phyloP scores from a whole-genome alignment of 1,139 yeast genomes.

The Zygoascus sp. region DNA sequence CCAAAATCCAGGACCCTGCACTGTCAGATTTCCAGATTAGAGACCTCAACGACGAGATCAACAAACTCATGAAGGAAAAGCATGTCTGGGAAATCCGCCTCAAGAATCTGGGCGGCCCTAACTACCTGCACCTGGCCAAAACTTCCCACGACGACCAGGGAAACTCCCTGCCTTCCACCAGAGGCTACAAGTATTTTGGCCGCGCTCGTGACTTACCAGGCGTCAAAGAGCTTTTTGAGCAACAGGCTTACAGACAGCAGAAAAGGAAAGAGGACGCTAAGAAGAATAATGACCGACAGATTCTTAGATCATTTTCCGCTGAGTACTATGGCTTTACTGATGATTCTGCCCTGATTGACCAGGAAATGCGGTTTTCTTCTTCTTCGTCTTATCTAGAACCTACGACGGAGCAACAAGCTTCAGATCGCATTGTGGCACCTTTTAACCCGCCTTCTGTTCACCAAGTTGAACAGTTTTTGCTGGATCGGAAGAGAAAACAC shows the following conservation, averaged over 20 bases:
- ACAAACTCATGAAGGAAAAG: slow-evolving; percentile 62
- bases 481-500: slow-evolving; percentile 45
- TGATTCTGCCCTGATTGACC: slow-evolving; percentile 28
- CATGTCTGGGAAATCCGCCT: slow-evolving; percentile 76
- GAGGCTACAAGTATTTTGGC: slow-evolving; percentile 75
- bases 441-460: slow-evolving; percentile 38
- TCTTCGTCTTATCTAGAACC: too few relatives aligned
- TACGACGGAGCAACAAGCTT: too few relatives aligned
- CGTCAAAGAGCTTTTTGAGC: slow-evolving; percentile 49
- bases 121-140: slow-evolving; percentile 36
- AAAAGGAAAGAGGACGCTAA: slow-evolving; percentile 23
- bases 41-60: slow-evolving; percentile 72
- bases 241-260: slow-evolving; percentile 25
- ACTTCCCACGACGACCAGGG: slow-evolving; percentile 29
- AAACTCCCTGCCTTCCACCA: slow-evolving; percentile 32
- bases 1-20: slow-evolving; percentile 60
- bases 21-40: slow-evolving; percentile 59
- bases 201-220: slow-evolving; percentile 79
- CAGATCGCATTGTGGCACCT: slow-evolving; percentile 10
- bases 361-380: slow-evolving; percentile 24
- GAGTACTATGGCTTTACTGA: slow-evolving; percentile 49
- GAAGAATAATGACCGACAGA: slow-evolving; percentile 23
- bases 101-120: slow-evolving; percentile 64
- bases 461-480: slow-evolving; percentile 45
- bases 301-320: slow-evolving; percentile 31